Evolutionary conservation across 2,329 filamentous ascomycete genomes (phyloP).

Genomic region (Cladosporium sphaerospermum): DNA sequence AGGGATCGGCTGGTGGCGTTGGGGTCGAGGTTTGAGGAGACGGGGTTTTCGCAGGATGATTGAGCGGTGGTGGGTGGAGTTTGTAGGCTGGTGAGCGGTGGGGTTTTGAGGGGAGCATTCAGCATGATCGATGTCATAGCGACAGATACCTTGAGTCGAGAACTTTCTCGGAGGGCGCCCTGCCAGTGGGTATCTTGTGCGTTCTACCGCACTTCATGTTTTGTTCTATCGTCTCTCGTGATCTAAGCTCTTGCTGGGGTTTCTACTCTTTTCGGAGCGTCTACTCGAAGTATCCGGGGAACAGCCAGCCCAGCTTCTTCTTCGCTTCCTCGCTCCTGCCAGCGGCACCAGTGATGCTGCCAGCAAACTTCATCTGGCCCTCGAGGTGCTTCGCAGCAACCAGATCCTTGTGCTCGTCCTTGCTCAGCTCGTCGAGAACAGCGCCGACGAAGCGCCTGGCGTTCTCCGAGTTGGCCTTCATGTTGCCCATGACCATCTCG

Average conservation of each 20-base stretch:
- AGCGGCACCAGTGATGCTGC: constrained; percentile 74
- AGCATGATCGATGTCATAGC: too few relatives aligned
- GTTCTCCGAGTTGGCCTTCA: constrained; percentile 88
- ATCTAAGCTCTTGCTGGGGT: background rate
- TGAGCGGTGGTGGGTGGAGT: background rate
- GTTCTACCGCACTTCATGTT: background rate
- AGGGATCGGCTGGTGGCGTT: constrained; percentile 11
- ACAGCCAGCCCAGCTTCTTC: constrained; percentile 78
- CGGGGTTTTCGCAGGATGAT: constrained; percentile 13
- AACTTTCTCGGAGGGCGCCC: too few relatives aligned
- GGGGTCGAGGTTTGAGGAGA: constrained; percentile 2
- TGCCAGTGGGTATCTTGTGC: background rate
- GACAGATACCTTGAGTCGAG: too few relatives aligned
- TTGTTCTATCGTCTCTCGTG: background rate
- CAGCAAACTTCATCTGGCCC: constrained; percentile 68
- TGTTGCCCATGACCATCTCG: constrained; percentile 93
- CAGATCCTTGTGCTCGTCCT: constrained; percentile 67
- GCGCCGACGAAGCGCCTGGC: constrained; percentile 78
- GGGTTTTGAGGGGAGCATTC: too few relatives aligned
- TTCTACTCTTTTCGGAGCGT: background rate
- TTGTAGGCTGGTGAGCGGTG: background rate
- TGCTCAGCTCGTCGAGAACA: constrained; percentile 77
- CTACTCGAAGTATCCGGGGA: constrained; percentile 67
- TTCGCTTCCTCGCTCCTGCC: constrained; percentile 68
- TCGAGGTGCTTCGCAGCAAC: constrained; percentile 76